phyloP scores from a whole-genome alignment of 768 basidiomycete species.

The Hypholoma fasciculare region DNA sequence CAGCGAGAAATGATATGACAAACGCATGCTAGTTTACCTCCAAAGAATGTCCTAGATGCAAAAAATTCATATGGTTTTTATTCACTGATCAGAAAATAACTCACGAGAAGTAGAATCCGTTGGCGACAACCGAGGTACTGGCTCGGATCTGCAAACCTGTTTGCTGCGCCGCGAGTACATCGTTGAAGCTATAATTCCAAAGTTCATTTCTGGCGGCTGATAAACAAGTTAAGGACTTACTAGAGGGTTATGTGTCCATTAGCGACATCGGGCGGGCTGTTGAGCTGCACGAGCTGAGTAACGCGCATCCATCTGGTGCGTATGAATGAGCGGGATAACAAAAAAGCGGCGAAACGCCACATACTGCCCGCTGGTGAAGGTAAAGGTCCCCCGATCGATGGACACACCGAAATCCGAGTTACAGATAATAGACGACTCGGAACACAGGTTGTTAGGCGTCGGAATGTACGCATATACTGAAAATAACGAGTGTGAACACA shows the following conservation, averaged over 20 bases:
- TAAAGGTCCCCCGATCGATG: slow-evolving; percentile 65
- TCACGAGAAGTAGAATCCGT: slow-evolving; percentile 81
- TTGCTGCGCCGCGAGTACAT: slow-evolving; percentile 60
- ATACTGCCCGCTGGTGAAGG: slow-evolving; percentile 62
- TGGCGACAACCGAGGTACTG: slow-evolving; percentile 48
- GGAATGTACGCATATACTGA: slow-evolving; percentile 84
- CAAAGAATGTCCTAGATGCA: slow-evolving; percentile 71
- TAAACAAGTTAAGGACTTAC: slow-evolving; percentile 39
- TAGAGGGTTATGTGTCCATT: slow-evolving; percentile 75
- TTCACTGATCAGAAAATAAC: slow-evolving; percentile 21
- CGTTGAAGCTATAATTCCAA: slow-evolving; percentile 60
- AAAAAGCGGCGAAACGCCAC: slow-evolving; percentile 25
- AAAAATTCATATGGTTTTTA: slow-evolving; percentile 2
- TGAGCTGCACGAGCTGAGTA: slow-evolving; percentile 77
- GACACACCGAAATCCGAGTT: slow-evolving; percentile 80
- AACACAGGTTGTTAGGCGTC: slow-evolving; percentile 59
- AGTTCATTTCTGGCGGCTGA: not conserved
- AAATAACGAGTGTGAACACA: slow-evolving; percentile 1
- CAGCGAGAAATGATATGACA: slow-evolving; percentile 4
- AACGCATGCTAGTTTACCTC: slow-evolving; percentile 41
- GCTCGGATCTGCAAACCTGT: slow-evolving; percentile 65
- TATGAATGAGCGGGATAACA: not conserved
- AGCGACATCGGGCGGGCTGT: slow-evolving; percentile 62
- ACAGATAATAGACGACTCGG: slow-evolving; percentile 55
- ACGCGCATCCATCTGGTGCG: slow-evolving; percentile 63